Evolutionary conservation across 2,329 filamentous ascomycete genomes (phyloP).

Genomic region (Calonectria fujianensis): DNA sequence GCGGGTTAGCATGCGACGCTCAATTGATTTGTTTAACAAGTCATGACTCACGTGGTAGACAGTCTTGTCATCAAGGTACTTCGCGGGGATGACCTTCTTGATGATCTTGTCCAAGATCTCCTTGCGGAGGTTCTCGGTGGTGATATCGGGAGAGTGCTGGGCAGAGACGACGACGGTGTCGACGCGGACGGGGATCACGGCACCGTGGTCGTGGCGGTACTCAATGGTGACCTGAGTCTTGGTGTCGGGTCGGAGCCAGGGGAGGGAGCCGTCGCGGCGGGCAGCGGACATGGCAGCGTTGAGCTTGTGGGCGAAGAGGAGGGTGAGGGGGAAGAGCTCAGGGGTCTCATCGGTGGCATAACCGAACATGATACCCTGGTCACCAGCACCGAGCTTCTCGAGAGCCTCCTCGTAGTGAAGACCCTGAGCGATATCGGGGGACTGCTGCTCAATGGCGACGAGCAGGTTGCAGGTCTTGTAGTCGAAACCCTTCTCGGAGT

Average conservation of each 20-base stretch:
- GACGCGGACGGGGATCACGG: conserved; percentile 92
- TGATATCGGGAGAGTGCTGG: conserved; percentile 92
- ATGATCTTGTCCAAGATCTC: conserved; percentile 98
- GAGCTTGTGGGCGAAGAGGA: conserved; percentile 96
- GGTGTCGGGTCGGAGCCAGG: conserved; percentile 98
- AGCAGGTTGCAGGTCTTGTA: conserved; percentile 99
- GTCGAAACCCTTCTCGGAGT: conserved; percentile 98
- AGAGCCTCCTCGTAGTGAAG: conserved; percentile 98
- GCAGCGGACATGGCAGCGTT: conserved; percentile 95
- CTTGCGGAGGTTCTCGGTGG: conserved; percentile 93
- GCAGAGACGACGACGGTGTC: conserved; percentile 98
- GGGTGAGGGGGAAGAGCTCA: conserved; percentile 95
- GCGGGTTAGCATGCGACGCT: conserved; percentile 5
- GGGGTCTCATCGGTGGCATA: conserved; percentile 99
- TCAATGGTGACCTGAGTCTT: conserved; percentile 99
- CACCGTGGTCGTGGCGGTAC: conserved; percentile 97
- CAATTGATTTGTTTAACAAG: background rate
- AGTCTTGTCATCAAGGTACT: conserved; percentile 95
- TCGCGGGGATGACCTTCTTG: conserved; percentile 92
- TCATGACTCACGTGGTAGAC: conserved; percentile 87
- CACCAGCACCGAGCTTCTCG: conserved; percentile 98
- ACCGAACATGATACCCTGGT: conserved; percentile 99
- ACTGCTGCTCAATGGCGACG: conserved; percentile 99
- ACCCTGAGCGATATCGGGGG: conserved; percentile 98
- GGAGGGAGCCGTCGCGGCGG: conserved; percentile 88